Evolutionary conservation across 140 eudicot genomes (phyloP), one percentile per base, ranked within the genome.

Genomic region (Bidens hawaiensis): DNA sequence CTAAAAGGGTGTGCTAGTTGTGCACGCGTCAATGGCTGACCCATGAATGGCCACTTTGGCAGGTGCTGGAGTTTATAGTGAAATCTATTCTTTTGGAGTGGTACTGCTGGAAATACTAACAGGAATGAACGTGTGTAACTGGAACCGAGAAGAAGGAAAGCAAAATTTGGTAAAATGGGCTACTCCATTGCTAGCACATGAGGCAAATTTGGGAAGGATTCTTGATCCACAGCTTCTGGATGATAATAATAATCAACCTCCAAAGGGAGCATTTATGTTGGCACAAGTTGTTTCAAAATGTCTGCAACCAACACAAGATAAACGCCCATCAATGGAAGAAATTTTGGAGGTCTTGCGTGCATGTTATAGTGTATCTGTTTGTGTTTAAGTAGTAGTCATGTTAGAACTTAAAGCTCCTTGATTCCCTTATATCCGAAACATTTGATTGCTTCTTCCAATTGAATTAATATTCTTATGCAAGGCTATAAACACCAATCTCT

Each of bases 41-140:
- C 26, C 27, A 6, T 26, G 45, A 27, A 54, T 18, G 24, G 10
- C 31, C 58, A 64, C 27, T 53, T 43, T 21, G 34, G 45, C 61
- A 64, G 72, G 30, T 43, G 12, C 15, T 31, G 50, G 51, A 7
- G 30, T 72, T 34, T 24, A 56, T 36, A 55, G 25, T 27, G 73
- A 68, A 33, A 55, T 55, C 2, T 55, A 68, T 55, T 13, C 56
- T 54, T 55, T 68, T 63, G 77, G 77, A 40, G 77, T 72, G 22
- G 71, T 72, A 8, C 62, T 75, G 13, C 26, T 67, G 53, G 52
- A 75, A 68, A 21, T 67, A 2, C 18, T 61, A 51, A 67, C 79
- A 25, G 75, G 74, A 17, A 46, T 67, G 64, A 22, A 38, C 50
- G 74, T 21, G n/a, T 60, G 5, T 40, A 60, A 74, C 69, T 8